Percentiles rank a stretch among this genome's conserved stretches.
Evolutionary conservation across 805 yeast genomes (phyloP).

Genomic region (Candida nitratophila): DNA sequence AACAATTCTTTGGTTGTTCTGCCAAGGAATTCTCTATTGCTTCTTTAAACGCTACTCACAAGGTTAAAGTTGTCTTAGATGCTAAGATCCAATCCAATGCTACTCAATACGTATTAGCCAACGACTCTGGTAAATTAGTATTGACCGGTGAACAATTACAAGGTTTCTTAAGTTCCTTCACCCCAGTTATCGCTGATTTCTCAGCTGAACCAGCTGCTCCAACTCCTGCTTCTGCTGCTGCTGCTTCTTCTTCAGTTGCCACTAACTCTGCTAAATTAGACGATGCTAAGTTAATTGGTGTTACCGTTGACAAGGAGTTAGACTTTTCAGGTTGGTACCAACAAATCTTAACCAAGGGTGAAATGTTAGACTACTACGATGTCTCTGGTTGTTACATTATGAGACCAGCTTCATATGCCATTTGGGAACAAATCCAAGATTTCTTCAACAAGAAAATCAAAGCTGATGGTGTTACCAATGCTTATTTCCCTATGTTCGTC

Average conservation of each 20-base stretch:
- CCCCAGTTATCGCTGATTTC: conserved; percentile 48
- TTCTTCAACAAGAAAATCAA: conserved; percentile 82
- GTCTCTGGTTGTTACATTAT: conserved; percentile 97
- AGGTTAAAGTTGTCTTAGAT: conserved; percentile 56
- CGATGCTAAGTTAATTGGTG: conserved; percentile 90
- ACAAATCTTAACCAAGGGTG: conserved; percentile 93
- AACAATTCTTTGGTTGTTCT: conserved; percentile 48
- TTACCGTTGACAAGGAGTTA: conserved; percentile 84
- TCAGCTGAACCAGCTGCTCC: conserved; percentile 34
- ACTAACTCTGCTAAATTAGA: conserved; percentile 47
- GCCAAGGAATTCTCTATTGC: conserved; percentile 62
- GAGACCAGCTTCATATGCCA: conserved; percentile 89
- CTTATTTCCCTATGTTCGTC: conserved; percentile 98
- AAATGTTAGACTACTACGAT: conserved; percentile 97
- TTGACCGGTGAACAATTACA: conserved; percentile 39
- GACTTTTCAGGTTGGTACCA: conserved; percentile 98
- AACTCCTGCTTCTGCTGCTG: conserved; percentile 33
- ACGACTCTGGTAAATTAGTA: conserved; percentile 44
- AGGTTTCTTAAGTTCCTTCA: conserved; percentile 46
- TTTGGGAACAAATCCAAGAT: conserved; percentile 91
- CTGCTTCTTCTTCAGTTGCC: conserved; percentile 24
- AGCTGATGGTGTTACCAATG: conserved; percentile 83
- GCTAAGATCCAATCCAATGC: conserved; percentile 36
- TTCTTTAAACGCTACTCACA: conserved; percentile 40
- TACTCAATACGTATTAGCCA: conserved; percentile 36